Evolutionary conservation across 208 protist species (phyloP).

Genomic region (Acanthamoeba castellanii): DNA sequence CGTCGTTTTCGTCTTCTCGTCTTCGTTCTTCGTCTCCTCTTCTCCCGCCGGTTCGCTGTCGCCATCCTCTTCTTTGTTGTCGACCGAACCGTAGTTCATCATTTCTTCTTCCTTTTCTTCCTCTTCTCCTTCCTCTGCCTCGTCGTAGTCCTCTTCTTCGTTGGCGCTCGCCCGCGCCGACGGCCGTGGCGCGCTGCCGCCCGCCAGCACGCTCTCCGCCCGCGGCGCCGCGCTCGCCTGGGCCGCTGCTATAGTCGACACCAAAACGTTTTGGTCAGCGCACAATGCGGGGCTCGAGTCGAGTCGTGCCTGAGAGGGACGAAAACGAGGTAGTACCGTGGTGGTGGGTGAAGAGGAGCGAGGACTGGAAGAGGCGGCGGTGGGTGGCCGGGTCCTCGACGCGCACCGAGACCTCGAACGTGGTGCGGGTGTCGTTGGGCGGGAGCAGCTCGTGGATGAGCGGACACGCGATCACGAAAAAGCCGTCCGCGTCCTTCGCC

Average conservation of each 20-base stretch:
- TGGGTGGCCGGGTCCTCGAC: background rate
- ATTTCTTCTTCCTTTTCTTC: background rate
- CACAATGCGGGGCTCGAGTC: too few species aligned
- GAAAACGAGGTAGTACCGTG: too few species aligned
- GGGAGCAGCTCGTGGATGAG: constrained; percentile 7
- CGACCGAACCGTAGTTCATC: background rate
- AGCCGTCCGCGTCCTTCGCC: background rate
- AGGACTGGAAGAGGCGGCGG: background rate
- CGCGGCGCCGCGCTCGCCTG: too few species aligned
- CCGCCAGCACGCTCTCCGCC: too few species aligned
- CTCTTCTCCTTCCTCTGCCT: background rate
- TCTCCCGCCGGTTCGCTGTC: too few species aligned
- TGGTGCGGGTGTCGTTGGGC: constrained; percentile 6
- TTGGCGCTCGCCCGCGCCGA: background rate
- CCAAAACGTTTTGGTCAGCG: too few species aligned
- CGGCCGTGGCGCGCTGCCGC: too few species aligned
- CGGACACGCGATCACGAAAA: background rate
- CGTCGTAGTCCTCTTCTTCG: background rate
- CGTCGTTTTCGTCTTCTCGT: too few species aligned
- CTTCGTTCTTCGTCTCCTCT: too few species aligned
- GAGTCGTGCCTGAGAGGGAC: too few species aligned
- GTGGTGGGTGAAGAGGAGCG: background rate
- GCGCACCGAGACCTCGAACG: constrained; percentile 1
- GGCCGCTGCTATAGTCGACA: too few species aligned
- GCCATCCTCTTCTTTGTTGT: background rate